A percentile compares a stretch with the other conserved stretches of the same genome.
Conservation (phyloP, 441 rosid species). For the Bocquillonia castaneifolia region DNA sequence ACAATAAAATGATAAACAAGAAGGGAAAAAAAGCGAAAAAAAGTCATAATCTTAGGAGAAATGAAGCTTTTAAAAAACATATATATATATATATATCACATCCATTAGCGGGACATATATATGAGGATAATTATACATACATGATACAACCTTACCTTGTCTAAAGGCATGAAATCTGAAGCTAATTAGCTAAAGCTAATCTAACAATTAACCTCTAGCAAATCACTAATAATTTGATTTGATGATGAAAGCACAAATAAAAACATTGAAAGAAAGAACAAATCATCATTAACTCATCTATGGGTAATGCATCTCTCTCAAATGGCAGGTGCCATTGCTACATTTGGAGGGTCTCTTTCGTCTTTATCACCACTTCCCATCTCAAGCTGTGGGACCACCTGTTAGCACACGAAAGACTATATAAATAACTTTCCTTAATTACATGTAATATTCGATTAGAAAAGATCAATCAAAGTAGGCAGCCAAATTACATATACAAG, state of each 20-base stretch:
- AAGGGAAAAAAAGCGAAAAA: too few relatives aligned
- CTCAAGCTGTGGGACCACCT: conserved; percentile 47
- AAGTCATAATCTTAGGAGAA: too few relatives aligned
- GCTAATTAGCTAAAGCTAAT: neutral
- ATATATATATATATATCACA: too few relatives aligned
- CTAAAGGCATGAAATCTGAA: too few relatives aligned
- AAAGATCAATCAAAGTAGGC: neutral
- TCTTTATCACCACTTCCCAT: conserved; percentile 25
- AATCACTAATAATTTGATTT: neutral
- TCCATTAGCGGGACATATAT: neutral
- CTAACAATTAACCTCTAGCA: neutral
- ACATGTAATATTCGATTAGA: neutral
- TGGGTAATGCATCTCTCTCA: conserved; percentile 13
- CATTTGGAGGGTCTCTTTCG: conserved; percentile 16
- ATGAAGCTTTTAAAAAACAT: too few relatives aligned
- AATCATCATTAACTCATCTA: neutral
- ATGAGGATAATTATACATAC: too few relatives aligned
- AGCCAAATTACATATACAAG: too few relatives aligned
- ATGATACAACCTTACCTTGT: too few relatives aligned
- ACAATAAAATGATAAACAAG: too few relatives aligned
- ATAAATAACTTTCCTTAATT: neutral
- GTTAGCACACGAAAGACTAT: neutral
- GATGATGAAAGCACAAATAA: neutral
- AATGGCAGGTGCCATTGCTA: conserved; percentile 11
- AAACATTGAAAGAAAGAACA: neutral